These are phyloP conservation scores for Pestalotiopsis sp. DNA, from an alignment of 2,329 filamentous ascomycete species.

Conservation along the genomic window DNA sequence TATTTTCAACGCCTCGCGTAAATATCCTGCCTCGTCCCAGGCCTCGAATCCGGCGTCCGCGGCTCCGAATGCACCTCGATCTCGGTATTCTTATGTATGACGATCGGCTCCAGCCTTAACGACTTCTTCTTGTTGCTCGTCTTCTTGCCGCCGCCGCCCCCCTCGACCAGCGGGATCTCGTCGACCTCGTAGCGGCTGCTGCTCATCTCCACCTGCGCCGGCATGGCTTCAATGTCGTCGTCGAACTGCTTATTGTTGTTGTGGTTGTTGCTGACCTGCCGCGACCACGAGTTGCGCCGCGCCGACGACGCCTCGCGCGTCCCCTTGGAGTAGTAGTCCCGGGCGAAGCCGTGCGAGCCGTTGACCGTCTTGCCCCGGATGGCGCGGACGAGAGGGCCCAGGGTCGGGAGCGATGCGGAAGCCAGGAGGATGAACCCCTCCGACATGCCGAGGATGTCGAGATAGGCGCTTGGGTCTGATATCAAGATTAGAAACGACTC, in stretches of 20 bases:
- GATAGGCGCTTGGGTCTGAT: constrained; percentile 24
- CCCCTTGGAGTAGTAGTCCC: neutral
- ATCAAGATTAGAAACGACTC: neutral
- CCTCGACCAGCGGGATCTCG: neutral
- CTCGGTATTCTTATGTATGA: neutral
- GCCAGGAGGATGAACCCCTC: constrained; percentile 24
- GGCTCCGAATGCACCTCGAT: neutral
- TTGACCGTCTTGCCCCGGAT: constrained; percentile 16
- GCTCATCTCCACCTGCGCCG: neutral
- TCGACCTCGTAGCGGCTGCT: neutral
- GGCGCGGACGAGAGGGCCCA: constrained; percentile 20
- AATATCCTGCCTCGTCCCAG: neutral
- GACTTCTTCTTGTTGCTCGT: neutral
- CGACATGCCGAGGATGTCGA: constrained; percentile 27
- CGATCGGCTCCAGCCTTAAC: neutral
- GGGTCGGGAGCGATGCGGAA: constrained; percentile 21
- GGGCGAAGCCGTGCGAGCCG: neutral
- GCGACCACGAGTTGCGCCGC: neutral
- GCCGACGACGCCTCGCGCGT: neutral
- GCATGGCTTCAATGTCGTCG: neutral
- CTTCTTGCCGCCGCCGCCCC: no score
- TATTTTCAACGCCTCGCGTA: neutral
- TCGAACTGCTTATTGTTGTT: neutral
- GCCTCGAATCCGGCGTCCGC: neutral
- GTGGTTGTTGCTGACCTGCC: neutral